A percentile compares a stretch with the other conserved stretches of the same genome.
These are phyloP conservation scores for Capsella rubella DNA, from an alignment of 441 rosid genomes.

Conservation along the genomic window DNA sequence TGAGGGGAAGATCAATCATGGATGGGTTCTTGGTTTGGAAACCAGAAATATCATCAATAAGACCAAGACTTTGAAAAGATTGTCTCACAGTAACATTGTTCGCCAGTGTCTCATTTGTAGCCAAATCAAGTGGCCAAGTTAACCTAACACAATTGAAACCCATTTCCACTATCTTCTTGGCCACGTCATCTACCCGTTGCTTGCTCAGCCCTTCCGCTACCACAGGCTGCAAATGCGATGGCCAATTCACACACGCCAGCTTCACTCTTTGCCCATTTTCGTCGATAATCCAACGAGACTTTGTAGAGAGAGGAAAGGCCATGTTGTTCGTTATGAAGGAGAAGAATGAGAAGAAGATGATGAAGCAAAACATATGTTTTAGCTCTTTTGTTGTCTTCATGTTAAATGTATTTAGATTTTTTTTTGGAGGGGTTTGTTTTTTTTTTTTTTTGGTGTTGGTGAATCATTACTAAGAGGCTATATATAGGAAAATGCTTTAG, in stretches of 20 bases:
- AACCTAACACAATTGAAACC: constrained; percentile 46
- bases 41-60: constrained; percentile 59
- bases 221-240: constrained; percentile 43
- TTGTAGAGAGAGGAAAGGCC: constrained; percentile 44
- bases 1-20: constrained; percentile 68
- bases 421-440: neutral
- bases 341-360: constrained; percentile 23
- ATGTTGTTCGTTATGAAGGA: constrained; percentile 22
- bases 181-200: constrained; percentile 29
- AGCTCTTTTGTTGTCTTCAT: constrained; percentile 28
- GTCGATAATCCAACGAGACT: constrained; percentile 43
- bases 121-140: constrained; percentile 45
- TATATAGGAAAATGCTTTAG: neutral
- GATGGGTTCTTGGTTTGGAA: constrained; percentile 73
- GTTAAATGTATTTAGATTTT: neutral
- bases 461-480: constrained; percentile 27
- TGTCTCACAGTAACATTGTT: constrained; percentile 58
- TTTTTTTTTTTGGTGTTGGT: constrained; percentile 11
- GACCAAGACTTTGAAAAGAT: constrained; percentile 63
- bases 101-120: constrained; percentile 42
- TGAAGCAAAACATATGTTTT: constrained; percentile 22
- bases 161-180: constrained; percentile 31
- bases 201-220: constrained; percentile 49
- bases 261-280: constrained; percentile 41
- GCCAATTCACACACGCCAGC: constrained; percentile 46